Evolutionary conservation across 2,329 filamentous ascomycete genomes (phyloP), one percentile per base, ranked within the genome.

Genomic region (Gyromitra esculenta): DNA sequence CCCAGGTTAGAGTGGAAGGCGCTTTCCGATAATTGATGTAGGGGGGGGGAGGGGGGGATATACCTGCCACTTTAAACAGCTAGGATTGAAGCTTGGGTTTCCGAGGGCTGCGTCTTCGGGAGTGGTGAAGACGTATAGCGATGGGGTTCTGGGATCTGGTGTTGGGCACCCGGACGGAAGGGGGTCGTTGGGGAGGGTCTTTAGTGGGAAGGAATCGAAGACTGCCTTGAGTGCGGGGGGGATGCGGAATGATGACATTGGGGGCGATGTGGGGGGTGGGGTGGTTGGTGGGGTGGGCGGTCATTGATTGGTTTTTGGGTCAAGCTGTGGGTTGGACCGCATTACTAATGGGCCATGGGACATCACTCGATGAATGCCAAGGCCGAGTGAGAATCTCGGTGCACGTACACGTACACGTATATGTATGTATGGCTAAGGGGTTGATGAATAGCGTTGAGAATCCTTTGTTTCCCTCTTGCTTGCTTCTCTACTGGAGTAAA

Each of bases 61-160:
- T 81, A 95, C 93, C 92, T 98, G 96, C 94, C 94, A 98, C 86
- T 95, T 97, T 82, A 98, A 86, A 85, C 96, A 99, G 75, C 90
- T 89, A 9, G 96, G 96, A 83, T 98, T 98, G 85, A 91, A 97
- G 79, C 93, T 96, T 35, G 94, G 92, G 39, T 86, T 84, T 3
- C 89, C 90, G 50, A 82, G 82, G 72, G 83, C 83, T 43, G 90
- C 91, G 81, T 89, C 91, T n/a, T 87, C 85, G 0, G 88, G 85
- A 13, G 87, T 89, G 76, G 89, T 88, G 84, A 97, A 98, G 73
- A 97, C 86, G 83, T 94, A 94, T 7, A 99, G 86, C 8, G 89
- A 87, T 77, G 89, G 87, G 81, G 84, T 84, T 77, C 84, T 82
- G 3, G 57, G 50, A 79, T 83, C 84, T 68, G 84, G 82, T 66